Conservation (phyloP, 179 eudicot species). For the Beta lomatogona region DNA sequence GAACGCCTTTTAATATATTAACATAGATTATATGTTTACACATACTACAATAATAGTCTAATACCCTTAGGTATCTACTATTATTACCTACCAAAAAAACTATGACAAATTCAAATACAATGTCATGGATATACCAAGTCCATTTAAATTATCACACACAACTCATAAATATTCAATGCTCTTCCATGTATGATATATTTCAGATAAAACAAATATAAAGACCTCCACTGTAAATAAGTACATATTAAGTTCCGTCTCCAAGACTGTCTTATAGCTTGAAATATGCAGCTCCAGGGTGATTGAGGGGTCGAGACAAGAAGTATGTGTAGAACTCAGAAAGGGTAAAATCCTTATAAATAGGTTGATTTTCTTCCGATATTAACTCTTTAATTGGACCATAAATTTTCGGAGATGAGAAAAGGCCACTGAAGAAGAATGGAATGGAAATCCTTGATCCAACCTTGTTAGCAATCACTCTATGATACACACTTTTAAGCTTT, state of each 20-base stretch:
- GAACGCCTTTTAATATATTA: too few species aligned
- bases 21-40: too few species aligned
- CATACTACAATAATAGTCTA: too few species aligned
- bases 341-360: slow-evolving; percentile 23
- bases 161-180: too few species aligned
- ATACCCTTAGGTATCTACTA: too few species aligned
- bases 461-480: slow-evolving; percentile 26
- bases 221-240: too few species aligned
- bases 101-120: too few species aligned
- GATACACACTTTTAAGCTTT: slow-evolving; percentile 33
- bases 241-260: background rate
- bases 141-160: too few species aligned
- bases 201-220: too few species aligned
- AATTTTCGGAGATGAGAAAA: slow-evolving; percentile 7
- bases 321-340: background rate
- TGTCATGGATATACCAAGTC: too few species aligned
- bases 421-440: slow-evolving; percentile 29
- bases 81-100: too few species aligned
- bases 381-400: slow-evolving; percentile 37
- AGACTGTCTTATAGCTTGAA: slow-evolving; percentile 16
- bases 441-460: slow-evolving; percentile 38
- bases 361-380: slow-evolving; percentile 16
- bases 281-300: slow-evolving; percentile 15
- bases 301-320: slow-evolving; percentile 6
- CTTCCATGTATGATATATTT: too few species aligned